These are phyloP conservation scores for Cordyceps tenuipes DNA, from an alignment of 2,329 filamentous ascomycete genomes.

Conservation along the genomic window DNA sequence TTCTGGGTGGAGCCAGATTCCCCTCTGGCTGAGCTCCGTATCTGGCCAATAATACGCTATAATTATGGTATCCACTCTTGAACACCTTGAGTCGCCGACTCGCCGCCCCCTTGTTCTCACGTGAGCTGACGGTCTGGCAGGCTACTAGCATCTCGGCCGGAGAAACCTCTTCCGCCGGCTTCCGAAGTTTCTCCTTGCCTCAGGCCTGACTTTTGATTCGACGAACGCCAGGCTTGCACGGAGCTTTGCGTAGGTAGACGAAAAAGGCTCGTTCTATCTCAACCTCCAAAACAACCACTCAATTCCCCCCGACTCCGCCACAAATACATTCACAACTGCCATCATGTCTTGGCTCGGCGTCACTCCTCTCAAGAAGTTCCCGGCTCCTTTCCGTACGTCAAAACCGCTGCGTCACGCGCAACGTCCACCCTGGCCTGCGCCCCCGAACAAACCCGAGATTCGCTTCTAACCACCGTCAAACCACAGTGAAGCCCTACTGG, in stretches of 20 bases:
- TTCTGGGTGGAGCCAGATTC: slow-evolving; percentile 9
- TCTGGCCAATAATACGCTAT: background rate
- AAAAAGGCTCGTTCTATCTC: slow-evolving; percentile 13
- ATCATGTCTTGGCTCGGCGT: slow-evolving; percentile 69
- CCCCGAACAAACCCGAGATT: slow-evolving; percentile 5
- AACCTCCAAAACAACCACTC: slow-evolving; percentile 18
- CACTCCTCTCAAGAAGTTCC: slow-evolving; percentile 67
- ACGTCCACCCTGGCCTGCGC: background rate
- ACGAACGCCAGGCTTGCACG: slow-evolving; percentile 2
- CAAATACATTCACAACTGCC: slow-evolving; percentile 32
- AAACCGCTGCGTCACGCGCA: slow-evolving; percentile 21
- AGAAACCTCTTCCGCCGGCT: slow-evolving; percentile 5
- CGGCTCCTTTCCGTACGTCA: slow-evolving; percentile 66
- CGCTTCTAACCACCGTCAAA: slow-evolving; percentile 14
- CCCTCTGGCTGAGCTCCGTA: background rate
- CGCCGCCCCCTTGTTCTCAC: background rate
- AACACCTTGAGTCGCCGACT: background rate
- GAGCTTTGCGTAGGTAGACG: slow-evolving; percentile 9
- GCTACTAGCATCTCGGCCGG: too few species aligned
- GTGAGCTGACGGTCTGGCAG: slow-evolving; percentile 6
- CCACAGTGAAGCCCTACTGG: slow-evolving; percentile 75
- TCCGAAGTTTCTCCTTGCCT: slow-evolving; percentile 8
- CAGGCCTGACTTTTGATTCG: slow-evolving; percentile 10
- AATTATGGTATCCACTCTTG: background rate
- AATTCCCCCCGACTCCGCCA: slow-evolving; percentile 28